Evolutionary conservation across 2,329 filamentous ascomycete species (phyloP).

Genomic region (Graphilbum ipis-grandicollis): DNA sequence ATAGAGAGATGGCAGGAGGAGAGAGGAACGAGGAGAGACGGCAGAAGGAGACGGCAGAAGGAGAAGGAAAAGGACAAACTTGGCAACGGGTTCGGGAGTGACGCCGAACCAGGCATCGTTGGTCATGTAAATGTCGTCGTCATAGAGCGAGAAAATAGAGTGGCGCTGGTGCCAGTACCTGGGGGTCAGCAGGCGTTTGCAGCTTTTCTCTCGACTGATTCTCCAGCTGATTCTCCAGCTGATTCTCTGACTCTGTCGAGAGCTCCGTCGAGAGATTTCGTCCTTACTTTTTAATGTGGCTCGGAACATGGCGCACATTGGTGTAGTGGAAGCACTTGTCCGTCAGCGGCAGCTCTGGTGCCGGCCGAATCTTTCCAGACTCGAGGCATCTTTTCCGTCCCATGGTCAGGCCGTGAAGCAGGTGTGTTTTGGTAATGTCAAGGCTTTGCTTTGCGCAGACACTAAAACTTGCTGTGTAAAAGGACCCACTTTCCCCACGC

Average conservation of each 20-base stretch:
- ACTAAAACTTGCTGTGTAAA: too few species aligned
- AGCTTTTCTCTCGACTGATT: too few species aligned
- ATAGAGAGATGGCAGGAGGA: slow-evolving; percentile 1
- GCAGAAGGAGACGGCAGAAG: slow-evolving; percentile 9
- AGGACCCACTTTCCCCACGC: background rate
- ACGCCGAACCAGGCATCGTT: slow-evolving; percentile 94
- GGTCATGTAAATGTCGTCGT: slow-evolving; percentile 79
- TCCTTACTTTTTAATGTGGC: slow-evolving; percentile 72
- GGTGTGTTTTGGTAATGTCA: too few species aligned
- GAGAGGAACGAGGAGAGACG: too few species aligned
- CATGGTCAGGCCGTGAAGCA: background rate
- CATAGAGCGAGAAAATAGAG: slow-evolving; percentile 73
- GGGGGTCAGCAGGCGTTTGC: background rate
- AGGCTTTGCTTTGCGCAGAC: too few species aligned
- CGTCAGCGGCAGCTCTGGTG: slow-evolving; percentile 32
- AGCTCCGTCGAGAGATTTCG: too few species aligned
- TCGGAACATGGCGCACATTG: slow-evolving; percentile 52
- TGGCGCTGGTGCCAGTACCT: slow-evolving; percentile 88
- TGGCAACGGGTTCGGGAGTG: slow-evolving; percentile 81
- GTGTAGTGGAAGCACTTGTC: slow-evolving; percentile 62
- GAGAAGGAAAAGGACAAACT: slow-evolving; percentile 12
- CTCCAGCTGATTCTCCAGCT: too few species aligned
- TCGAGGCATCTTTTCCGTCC: background rate
- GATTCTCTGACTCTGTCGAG: too few species aligned
- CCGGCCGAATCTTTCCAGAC: slow-evolving; percentile 18